These are phyloP conservation scores for Alternaria hordeiaustralica DNA, from an alignment of 2,329 filamentous ascomycete genomes.

Conservation along the genomic window DNA sequence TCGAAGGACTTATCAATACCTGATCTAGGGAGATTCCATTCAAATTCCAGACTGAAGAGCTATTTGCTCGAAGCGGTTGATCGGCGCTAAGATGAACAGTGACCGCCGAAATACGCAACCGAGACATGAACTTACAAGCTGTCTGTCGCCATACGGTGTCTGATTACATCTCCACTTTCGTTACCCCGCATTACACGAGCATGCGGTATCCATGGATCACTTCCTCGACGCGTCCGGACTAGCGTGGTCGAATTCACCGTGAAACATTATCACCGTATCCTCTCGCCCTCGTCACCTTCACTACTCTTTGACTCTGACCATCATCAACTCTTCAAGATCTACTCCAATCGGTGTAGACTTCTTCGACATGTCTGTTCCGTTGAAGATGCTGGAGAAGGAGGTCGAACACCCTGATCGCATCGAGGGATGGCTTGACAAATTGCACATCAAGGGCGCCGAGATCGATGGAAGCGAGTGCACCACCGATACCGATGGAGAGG, in stretches of 20 bases:
- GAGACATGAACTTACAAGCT: background rate
- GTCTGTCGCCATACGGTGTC: background rate
- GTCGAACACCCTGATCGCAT: background rate
- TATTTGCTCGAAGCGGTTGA: background rate
- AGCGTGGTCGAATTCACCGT: conserved; percentile 13
- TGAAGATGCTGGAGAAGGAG: background rate
- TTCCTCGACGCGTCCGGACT: conserved; percentile 1
- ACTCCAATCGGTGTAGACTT: background rate
- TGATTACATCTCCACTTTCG: background rate
- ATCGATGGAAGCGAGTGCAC: background rate
- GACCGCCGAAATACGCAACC: background rate
- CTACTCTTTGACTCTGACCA: background rate
- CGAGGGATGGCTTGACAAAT: conserved; percentile 2
- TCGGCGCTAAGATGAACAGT: background rate
- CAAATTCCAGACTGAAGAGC: background rate
- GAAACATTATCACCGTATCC: background rate
- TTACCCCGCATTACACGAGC: background rate
- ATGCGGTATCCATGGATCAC: background rate
- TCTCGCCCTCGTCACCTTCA: background rate
- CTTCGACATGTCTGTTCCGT: background rate
- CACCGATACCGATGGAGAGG: background rate
- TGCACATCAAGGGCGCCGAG: background rate
- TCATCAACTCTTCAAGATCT: background rate
- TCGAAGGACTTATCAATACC: background rate
- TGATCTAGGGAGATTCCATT: too few relatives aligned